phyloP scores from a whole-genome alignment of 192 early-diverging fungal species.

The Funneliformis mosseae region DNA sequence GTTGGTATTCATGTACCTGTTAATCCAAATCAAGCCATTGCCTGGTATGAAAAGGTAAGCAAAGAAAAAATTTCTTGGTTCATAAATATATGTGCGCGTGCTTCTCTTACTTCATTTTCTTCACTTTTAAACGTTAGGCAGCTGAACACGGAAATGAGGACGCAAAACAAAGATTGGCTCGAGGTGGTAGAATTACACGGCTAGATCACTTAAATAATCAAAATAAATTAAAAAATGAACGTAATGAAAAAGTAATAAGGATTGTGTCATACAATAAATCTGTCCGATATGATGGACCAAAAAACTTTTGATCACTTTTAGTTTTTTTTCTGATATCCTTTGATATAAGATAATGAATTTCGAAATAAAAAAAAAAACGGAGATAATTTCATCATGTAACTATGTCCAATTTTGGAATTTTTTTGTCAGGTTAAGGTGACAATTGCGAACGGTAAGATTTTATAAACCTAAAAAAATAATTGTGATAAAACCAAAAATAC shows the following conservation, averaged over 20 bases:
- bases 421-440: too few relatives aligned
- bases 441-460: too few relatives aligned
- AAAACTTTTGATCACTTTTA: too few relatives aligned
- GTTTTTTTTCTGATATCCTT: too few relatives aligned
- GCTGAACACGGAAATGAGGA: slow-evolving; percentile 44
- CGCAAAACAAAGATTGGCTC: slow-evolving; percentile 39
- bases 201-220: slow-evolving; percentile 3
- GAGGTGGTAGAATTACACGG: slow-evolving; percentile 32
- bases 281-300: too few relatives aligned
- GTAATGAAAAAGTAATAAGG: slow-evolving; percentile 20
- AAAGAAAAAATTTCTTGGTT: background rate
- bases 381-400: too few relatives aligned
- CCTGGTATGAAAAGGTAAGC: slow-evolving; percentile 53
- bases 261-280: slow-evolving; percentile 29
- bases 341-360: too few relatives aligned
- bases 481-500: too few relatives aligned
- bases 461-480: too few relatives aligned
- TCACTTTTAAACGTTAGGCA: slow-evolving; percentile 23
- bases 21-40: slow-evolving; percentile 56
- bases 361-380: too few relatives aligned
- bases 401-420: too few relatives aligned
- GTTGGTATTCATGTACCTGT: slow-evolving; percentile 67
- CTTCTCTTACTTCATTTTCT: background rate
- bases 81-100: background rate
- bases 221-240: slow-evolving; percentile 12